Conservation (phyloP, 495 filamentous ascomycete genomes). For the Thermochaetoides thermophila region DNA sequence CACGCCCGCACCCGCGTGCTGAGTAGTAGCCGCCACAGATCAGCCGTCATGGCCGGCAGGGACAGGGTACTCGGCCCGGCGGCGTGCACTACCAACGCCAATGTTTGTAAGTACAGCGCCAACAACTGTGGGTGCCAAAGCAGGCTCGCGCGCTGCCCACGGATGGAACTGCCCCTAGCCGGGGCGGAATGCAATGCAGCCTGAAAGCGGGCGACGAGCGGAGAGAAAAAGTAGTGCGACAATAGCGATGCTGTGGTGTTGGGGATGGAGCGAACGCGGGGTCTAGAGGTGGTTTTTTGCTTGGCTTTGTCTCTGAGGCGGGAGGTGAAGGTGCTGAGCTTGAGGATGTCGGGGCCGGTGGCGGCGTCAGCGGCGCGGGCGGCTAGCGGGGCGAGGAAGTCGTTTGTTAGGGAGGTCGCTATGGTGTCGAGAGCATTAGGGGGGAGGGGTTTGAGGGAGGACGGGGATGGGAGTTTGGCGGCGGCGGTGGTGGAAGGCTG, state of each 20-base stretch:
- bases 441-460: conserved; percentile 32
- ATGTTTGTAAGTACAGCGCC: conserved; percentile 45
- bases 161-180: no score
- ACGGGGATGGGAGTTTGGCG: conserved; percentile 8
- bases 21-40: conserved; percentile 54
- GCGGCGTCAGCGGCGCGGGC: conserved; percentile 51
- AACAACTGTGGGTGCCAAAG: conserved; percentile 41
- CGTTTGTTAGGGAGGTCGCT: conserved; percentile 44
- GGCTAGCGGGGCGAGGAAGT: conserved; percentile 68
- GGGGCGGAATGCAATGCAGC: conserved; percentile 31
- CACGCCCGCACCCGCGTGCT: conserved; percentile 22
- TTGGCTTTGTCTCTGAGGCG: conserved; percentile 20
- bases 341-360: conserved; percentile 68
- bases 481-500: conserved; percentile 4
- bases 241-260: conserved; percentile 67
- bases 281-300: conserved; percentile 19
- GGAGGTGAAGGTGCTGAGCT: conserved; percentile 42
- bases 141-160: no score
- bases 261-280: conserved; percentile 49
- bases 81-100: conserved; percentile 50
- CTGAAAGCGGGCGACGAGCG: conserved; percentile 47
- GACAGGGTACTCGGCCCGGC: conserved; percentile 45
- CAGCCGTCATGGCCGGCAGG: conserved; percentile 52
- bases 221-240: conserved; percentile 65
- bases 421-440: conserved; percentile 46